phyloP scores from a whole-genome alignment of 202 grass and related monocot species.

The Zizania palustris region DNA sequence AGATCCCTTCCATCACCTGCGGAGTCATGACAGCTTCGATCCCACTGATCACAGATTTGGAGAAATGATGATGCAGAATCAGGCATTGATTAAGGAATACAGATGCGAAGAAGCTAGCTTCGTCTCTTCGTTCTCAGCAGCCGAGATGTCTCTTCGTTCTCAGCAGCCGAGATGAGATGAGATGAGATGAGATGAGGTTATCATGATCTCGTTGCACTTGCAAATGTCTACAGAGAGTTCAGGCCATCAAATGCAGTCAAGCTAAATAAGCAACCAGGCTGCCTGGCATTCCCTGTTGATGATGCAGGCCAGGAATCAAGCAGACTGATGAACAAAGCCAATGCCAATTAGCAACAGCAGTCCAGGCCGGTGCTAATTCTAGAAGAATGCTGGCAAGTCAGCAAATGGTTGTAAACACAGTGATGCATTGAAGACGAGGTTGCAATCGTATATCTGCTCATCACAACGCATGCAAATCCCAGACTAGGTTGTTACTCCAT shows the following conservation, averaged over 20 bases:
- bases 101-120: neutral
- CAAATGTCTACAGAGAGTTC: neutral
- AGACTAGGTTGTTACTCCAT: no score
- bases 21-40: no score
- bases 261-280: neutral
- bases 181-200: neutral
- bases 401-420: neutral
- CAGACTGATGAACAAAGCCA: neutral
- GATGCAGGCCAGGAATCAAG: neutral
- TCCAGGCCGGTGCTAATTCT: neutral
- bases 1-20: neutral
- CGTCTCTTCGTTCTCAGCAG: neutral
- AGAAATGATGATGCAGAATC: no score
- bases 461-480: neutral
- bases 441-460: neutral
- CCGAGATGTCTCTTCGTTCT: neutral
- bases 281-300: neutral
- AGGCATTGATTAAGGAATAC: neutral
- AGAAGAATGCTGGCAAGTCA: no score
- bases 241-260: neutral
- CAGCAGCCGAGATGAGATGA: neutral
- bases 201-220: neutral
- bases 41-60: no score
- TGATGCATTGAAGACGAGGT: neutral
- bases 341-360: neutral